Percentiles rank a stretch among this genome's conserved stretches.
phyloP scores from a whole-genome alignment of 2,329 filamentous ascomycete genomes.

The Rhynchosporium agropyri region DNA sequence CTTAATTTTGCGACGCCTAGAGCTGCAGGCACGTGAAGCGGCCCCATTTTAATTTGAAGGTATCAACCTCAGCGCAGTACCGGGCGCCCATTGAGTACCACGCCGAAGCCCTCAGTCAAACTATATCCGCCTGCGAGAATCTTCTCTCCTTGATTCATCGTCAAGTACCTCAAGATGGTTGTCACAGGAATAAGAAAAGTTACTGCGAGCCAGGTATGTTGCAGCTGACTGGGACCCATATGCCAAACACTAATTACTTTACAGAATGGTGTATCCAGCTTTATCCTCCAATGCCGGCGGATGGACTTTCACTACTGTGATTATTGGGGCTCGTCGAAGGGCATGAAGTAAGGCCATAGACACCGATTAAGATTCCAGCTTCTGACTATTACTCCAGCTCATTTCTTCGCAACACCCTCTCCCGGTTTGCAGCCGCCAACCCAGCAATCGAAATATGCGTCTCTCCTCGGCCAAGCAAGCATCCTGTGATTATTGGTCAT shows the following conservation, averaged over 20 bases:
- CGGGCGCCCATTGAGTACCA: neutral
- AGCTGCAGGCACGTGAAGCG: constrained; percentile 9
- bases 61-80: neutral
- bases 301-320: constrained; percentile 98
- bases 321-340: constrained; percentile 87
- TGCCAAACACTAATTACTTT: constrained; percentile 26
- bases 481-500: constrained; percentile 84
- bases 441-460: constrained; percentile 90
- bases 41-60: constrained; percentile 1
- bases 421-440: constrained; percentile 77
- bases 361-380: neutral
- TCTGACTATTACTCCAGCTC: constrained; percentile 52
- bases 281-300: constrained; percentile 95
- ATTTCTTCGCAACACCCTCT: constrained; percentile 78
- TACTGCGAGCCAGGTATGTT: constrained; percentile 56
- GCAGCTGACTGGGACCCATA: neutral
- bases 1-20: constrained; percentile 2
- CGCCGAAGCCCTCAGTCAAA: neutral
- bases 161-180: constrained; percentile 47
- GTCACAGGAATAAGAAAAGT: constrained; percentile 56
- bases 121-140: neutral
- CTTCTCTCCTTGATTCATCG: neutral
- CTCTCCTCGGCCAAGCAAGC: constrained; percentile 84
- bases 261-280: constrained; percentile 94
- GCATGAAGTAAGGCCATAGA: constrained; percentile 78